Evolutionary conservation across 1,284 basidiomycete genomes (phyloP), one percentile per base, ranked within the genome.

Genomic region (Termitomyces sp.): DNA sequence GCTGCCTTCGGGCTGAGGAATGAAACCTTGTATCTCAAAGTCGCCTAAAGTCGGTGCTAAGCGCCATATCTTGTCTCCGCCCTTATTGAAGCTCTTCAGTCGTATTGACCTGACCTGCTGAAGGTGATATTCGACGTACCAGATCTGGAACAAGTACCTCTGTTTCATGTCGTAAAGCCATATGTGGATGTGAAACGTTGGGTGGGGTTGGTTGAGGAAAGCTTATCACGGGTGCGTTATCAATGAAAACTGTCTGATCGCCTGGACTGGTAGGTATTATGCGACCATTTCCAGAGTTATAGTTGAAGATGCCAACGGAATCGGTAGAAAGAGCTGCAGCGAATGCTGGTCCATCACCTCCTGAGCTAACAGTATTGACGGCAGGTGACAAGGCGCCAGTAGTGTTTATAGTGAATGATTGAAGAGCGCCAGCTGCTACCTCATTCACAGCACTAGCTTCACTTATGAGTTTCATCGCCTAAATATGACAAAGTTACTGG

Each of bases 101-200:
- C n/a, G 28, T 15, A 34, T 28, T n/a, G n/a, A n/a, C n/a, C n/a
- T n/a, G 41, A 31, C 1, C 1, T 15, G 33, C 5, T 15, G 10
- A 19, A 42, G 31, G 34, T 15, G 15, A 40, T 5, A 33, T 19
- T 43, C 43, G 15, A 64, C 76, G 58, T 53, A 85, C 85, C 62
- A 88, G 69, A 67, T 88, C 86, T 0, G 86, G 81, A 24, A 88
- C 71, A 48, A 88, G 73, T 2, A 87, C 58, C 60, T 88, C 84
- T 1, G 62, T 62, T 3, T 70, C 71, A 62, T 79, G 70, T 65
- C 85, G 70, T 24, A 82, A 63, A 0, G 76, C 76, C 81, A 84
- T 82, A 64, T 87, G 86, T 13, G 86, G 84, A 63, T 84, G 80
- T 1, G 84, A 73, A 64, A 28, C 69, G 64, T 2, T 71, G 67